Evolutionary conservation across 768 basidiomycete genomes (phyloP).

Genomic region (Russula virescens): DNA sequence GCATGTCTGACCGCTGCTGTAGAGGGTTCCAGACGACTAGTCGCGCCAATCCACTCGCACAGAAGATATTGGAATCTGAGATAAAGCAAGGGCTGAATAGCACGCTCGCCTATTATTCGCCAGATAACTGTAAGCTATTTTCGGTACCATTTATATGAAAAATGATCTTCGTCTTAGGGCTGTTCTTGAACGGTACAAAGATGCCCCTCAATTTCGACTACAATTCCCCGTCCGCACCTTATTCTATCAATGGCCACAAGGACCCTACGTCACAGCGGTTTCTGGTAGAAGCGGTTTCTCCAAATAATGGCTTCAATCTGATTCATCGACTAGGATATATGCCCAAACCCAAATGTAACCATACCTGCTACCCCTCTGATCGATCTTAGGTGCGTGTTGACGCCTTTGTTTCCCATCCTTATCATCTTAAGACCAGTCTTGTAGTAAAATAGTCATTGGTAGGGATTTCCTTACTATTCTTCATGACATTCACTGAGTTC

Average conservation of each 20-base stretch:
- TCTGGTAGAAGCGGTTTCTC: slow-evolving; percentile 24
- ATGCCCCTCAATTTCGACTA: slow-evolving; percentile 30
- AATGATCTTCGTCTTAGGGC: slow-evolving; percentile 19
- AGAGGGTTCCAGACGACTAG: slow-evolving; percentile 54
- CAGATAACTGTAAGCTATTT: slow-evolving; percentile 44
- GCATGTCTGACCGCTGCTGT: not conserved
- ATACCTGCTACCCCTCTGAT: slow-evolving; percentile 14
- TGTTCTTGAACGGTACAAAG: slow-evolving; percentile 32
- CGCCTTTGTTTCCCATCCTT: not conserved
- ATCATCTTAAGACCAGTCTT: not conserved
- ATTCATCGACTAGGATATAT: slow-evolving; percentile 30
- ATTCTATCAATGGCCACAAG: slow-evolving; percentile 29
- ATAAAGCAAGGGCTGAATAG: slow-evolving; percentile 41
- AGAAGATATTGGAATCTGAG: slow-evolving; percentile 50
- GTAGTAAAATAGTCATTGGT: slow-evolving; percentile 21
- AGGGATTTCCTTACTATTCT: not conserved
- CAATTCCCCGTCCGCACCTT: slow-evolving; percentile 28
- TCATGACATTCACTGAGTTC: not conserved
- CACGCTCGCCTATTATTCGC: slow-evolving; percentile 39
- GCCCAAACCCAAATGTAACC: slow-evolving; percentile 26
- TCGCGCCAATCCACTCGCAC: slow-evolving; percentile 52
- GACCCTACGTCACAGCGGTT: slow-evolving; percentile 34
- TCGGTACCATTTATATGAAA: not conserved
- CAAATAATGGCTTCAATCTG: not conserved
- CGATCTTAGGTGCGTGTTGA: slow-evolving; percentile 13